Percentiles rank a stretch among this genome's conserved stretches.
phyloP scores from a whole-genome alignment of 148 eudicot species.

The Rhododendron mucronatum region DNA sequence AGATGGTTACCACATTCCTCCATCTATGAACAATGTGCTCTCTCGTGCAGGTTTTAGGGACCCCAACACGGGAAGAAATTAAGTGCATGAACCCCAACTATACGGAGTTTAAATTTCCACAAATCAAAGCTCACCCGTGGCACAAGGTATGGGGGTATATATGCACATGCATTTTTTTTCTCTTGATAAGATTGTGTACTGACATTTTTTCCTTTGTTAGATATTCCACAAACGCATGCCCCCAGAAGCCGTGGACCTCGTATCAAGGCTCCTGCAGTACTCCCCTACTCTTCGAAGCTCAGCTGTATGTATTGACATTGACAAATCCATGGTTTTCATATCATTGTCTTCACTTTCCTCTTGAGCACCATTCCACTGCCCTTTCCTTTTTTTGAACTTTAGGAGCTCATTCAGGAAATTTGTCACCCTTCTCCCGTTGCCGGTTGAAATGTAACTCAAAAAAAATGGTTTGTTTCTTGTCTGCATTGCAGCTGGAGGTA shows the following conservation, averaged over 20 bases:
- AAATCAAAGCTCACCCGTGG: conserved; percentile 96
- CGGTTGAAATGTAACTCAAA: not conserved
- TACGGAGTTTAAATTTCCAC: conserved; percentile 83
- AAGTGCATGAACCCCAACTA: conserved; percentile 96
- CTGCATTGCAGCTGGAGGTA: conserved; percentile 53
- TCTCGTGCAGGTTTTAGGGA: conserved; percentile 70
- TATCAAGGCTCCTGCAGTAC: conserved; percentile 86
- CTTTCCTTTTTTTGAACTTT: not conserved
- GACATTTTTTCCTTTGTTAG: conserved; percentile 28
- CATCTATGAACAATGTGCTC: not conserved
- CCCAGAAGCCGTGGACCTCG: conserved; percentile 92
- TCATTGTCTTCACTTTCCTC: not conserved
- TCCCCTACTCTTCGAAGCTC: conserved; percentile 77
- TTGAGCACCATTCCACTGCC: not conserved
- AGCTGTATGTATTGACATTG: conserved; percentile 51
- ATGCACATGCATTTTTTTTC: not conserved
- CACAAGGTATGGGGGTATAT: conserved; percentile 59
- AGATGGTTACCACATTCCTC: not conserved
- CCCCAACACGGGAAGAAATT: conserved; percentile 92
- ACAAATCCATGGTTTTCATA: too few species aligned
- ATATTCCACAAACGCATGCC: conserved; percentile 90
- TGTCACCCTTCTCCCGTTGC: not conserved
- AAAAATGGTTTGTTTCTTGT: not conserved
- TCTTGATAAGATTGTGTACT: not conserved
- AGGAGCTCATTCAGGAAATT: not conserved